Percentiles rank a stretch among this genome's conserved stretches.
These are phyloP conservation scores for Tuber magnatum DNA, from an alignment of 495 filamentous ascomycete genomes.

Conservation along the genomic window DNA sequence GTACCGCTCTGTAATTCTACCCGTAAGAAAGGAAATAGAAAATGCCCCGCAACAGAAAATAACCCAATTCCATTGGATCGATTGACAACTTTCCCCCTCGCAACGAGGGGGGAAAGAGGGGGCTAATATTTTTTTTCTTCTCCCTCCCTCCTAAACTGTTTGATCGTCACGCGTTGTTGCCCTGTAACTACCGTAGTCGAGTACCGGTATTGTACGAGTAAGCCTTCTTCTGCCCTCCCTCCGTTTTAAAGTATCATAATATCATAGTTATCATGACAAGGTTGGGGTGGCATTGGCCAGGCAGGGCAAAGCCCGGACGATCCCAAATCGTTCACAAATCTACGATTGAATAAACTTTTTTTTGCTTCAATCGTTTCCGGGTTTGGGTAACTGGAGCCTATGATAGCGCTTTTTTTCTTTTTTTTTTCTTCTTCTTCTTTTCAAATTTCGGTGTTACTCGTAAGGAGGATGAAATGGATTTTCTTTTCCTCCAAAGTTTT, in stretches of 20 bases:
- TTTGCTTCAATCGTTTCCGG: neutral
- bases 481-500: too few relatives aligned
- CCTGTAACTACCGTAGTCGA: neutral
- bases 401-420: neutral
- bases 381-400: neutral
- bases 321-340: neutral
- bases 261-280: neutral
- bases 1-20: too few relatives aligned
- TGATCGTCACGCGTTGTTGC: neutral
- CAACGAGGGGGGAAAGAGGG: too few relatives aligned
- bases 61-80: constrained; percentile 13
- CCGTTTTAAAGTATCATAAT: neutral
- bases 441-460: too few relatives aligned
- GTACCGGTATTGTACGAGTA: too few relatives aligned
- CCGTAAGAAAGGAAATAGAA: too few relatives aligned
- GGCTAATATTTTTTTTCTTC: neutral
- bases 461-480: neutral
- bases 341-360: neutral
- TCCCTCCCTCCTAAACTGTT: neutral
- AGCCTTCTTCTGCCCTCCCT: neutral
- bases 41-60: constrained; percentile 10
- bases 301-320: neutral
- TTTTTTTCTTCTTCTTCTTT: neutral
- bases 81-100: constrained; percentile 12
- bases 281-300: neutral